Conservation (phyloP, 352 stramenopile genomes). For the Albugo laibachii region DNA sequence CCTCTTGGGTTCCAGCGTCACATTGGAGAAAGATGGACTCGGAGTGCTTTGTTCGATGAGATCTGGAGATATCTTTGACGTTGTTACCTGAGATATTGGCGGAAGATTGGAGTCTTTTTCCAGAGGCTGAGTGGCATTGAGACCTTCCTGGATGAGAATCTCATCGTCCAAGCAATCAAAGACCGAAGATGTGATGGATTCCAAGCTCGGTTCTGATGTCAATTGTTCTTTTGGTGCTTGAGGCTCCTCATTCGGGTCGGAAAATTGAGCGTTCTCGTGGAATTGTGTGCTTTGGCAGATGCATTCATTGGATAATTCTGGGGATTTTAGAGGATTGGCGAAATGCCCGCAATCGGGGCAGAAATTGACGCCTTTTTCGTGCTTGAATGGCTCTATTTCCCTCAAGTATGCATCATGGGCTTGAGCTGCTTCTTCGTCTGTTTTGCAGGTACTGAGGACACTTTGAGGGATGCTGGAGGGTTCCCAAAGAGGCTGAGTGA, state of each 20-base stretch:
- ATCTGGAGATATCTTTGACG: slow-evolving; percentile 13
- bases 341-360: slow-evolving; percentile 62
- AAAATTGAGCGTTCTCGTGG: neutral
- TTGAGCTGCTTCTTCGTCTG: slow-evolving; percentile 58
- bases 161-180: slow-evolving; percentile 12
- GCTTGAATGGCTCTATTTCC: slow-evolving; percentile 62
- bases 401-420: slow-evolving; percentile 74
- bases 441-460: slow-evolving; percentile 79
- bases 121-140: too few species aligned
- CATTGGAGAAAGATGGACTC: too few species aligned
- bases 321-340: slow-evolving; percentile 56
- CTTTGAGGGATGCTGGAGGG: slow-evolving; percentile 77
- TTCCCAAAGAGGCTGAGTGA: slow-evolving; percentile 75
- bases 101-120: too few species aligned
- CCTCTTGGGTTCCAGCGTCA: too few species aligned
- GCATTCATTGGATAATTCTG: slow-evolving; percentile 58
- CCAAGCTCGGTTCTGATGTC: neutral
- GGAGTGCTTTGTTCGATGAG: slow-evolving; percentile 3
- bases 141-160: slow-evolving; percentile 4
- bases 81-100: too few species aligned
- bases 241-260: neutral
- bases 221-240: neutral
- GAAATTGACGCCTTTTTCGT: slow-evolving; percentile 75
- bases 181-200: slow-evolving; percentile 5
- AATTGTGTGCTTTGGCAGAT: slow-evolving; percentile 11